These are phyloP conservation scores for Cylindrotheca fusiformis DNA, from an alignment of 108 stramenopile species.

Conservation along the genomic window DNA sequence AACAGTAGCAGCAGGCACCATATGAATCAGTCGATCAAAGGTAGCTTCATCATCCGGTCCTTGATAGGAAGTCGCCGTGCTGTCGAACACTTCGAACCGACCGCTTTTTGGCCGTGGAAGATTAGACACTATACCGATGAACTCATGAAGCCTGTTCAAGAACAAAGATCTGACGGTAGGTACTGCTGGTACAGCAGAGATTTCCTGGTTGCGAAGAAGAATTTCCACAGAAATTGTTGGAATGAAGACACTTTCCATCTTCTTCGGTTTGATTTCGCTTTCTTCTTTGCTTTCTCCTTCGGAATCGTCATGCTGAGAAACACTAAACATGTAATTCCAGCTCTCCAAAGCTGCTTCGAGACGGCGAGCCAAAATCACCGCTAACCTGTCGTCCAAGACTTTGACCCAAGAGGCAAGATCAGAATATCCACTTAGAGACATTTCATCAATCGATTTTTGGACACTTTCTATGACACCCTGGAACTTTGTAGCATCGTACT, in stretches of 20 bases:
- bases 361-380: conserved; percentile 55
- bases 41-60: conserved; percentile 15
- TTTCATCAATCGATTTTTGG: conserved; percentile 91
- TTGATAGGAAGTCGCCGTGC: conserved; percentile 8
- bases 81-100: conserved; percentile 90
- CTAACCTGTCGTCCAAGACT: conserved; percentile 63
- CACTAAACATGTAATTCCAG: conserved; percentile 60
- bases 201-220: conserved; percentile 80
- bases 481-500: conserved; percentile 63
- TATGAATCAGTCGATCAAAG: conserved; percentile 54
- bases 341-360: conserved; percentile 61
- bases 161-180: conserved; percentile 67
- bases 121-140: conserved; percentile 77
- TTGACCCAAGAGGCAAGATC: conserved; percentile 73
- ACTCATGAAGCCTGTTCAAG: conserved; percentile 76
- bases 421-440: conserved; percentile 81
- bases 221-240: conserved; percentile 73
- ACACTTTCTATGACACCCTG: conserved; percentile 58
- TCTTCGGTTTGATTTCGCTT: not conserved
- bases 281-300: conserved; percentile 23
- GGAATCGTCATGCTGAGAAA: conserved; percentile 1
- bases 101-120: conserved; percentile 82
- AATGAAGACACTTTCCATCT: conserved; percentile 27
- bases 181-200: conserved; percentile 72
- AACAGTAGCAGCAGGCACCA: conserved; percentile 44